Percentiles rank a stretch among this genome's conserved stretches.
These are phyloP conservation scores for Cladorrhinum samala DNA, from an alignment of 495 filamentous ascomycete genomes.

Conservation along the genomic window DNA sequence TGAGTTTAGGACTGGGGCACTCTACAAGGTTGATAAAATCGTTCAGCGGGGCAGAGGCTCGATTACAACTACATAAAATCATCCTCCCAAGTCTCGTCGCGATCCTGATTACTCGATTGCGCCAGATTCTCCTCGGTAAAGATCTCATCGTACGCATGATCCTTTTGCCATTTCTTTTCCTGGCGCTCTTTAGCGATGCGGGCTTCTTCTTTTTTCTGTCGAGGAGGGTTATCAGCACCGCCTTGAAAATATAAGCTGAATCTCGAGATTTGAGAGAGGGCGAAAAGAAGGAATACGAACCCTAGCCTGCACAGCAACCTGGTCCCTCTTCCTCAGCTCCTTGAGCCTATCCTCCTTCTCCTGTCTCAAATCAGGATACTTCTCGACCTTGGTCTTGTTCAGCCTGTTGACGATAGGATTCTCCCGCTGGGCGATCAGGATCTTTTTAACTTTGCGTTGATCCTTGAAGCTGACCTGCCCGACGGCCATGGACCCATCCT, in stretches of 20 bases:
- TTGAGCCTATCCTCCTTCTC: slow-evolving; percentile 73
- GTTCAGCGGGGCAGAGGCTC: too few relatives aligned
- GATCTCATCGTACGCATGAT: slow-evolving; percentile 89
- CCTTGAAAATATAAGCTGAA: too few relatives aligned
- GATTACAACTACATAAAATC: slow-evolving; percentile 79
- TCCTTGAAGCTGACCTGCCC: slow-evolving; percentile 96
- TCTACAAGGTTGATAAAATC: too few relatives aligned
- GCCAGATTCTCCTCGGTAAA: slow-evolving; percentile 63
- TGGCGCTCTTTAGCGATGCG: slow-evolving; percentile 68
- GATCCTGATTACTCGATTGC: slow-evolving; percentile 61
- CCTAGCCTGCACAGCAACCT: slow-evolving; percentile 57
- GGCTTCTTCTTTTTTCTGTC: slow-evolving; percentile 73
- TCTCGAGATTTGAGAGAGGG: too few relatives aligned
- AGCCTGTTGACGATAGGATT: slow-evolving; percentile 92
- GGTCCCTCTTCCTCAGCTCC: slow-evolving; percentile 61
- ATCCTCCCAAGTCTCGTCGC: slow-evolving; percentile 55
- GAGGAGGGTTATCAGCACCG: not conserved
- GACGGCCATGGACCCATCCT: slow-evolving; percentile 91
- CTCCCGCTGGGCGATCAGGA: slow-evolving; percentile 68
- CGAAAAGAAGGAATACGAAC: slow-evolving; percentile 36
- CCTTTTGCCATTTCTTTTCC: slow-evolving; percentile 87
- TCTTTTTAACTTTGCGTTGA: slow-evolving; percentile 73
- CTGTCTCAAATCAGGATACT: slow-evolving; percentile 69
- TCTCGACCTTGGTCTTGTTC: slow-evolving; percentile 89
- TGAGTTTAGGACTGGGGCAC: too few relatives aligned